These are phyloP conservation scores for Diaporthe amygdali DNA, from an alignment of 2,329 filamentous ascomycete species.

Conservation along the genomic window DNA sequence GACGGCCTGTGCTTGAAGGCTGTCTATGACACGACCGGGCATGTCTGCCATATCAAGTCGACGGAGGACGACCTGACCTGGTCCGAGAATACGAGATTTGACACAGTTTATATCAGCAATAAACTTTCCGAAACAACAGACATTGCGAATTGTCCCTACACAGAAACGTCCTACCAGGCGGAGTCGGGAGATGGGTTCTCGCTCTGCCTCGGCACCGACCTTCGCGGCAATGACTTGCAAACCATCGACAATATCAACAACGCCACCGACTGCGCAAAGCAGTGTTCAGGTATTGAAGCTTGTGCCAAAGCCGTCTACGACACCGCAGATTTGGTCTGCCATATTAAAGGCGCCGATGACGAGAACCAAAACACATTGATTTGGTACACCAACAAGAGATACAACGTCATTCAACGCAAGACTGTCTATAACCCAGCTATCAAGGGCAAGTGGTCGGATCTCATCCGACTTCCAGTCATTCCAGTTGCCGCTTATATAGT, in stretches of 20 bases:
- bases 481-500: constrained; percentile 36
- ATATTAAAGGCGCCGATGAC: neutral
- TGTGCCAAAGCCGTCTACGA: constrained; percentile 12
- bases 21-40: neutral
- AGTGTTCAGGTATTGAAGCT: neutral
- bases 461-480: constrained; percentile 33
- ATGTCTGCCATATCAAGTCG: constrained; percentile 7
- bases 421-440: constrained; percentile 27
- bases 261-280: neutral
- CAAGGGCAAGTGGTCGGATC: constrained; percentile 32
- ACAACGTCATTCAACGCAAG: neutral
- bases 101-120: constrained; percentile 6
- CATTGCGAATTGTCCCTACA: constrained; percentile 3
- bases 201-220: neutral
- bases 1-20: constrained; percentile 1
- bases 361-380: constrained; percentile 8
- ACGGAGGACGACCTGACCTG: neutral
- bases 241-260: neutral
- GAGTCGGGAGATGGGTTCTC: neutral
- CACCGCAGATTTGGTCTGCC: neutral
- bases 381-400: constrained; percentile 17
- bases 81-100: neutral
- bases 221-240: neutral
- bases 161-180: neutral
- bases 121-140: neutral